Evolutionary conservation across 2,329 filamentous ascomycete genomes (phyloP).

Genomic region (Venturiaceae sp.): DNA sequence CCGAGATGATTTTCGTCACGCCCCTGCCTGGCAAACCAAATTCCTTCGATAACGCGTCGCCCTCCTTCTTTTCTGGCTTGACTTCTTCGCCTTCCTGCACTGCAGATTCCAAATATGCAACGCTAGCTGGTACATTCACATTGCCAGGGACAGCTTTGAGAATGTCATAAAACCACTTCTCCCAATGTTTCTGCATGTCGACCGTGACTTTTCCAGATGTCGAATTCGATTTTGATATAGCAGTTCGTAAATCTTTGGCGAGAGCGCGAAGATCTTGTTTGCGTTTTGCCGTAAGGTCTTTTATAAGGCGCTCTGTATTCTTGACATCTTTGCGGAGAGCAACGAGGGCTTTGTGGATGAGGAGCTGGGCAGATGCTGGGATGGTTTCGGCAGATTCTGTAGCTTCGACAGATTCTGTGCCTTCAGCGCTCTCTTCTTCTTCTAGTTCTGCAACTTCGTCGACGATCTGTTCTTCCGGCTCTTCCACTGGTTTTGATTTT

Average conservation of each 20-base stretch:
- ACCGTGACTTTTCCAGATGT: neutral
- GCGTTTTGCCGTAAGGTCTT: slow-evolving; percentile 55
- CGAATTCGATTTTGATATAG: neutral
- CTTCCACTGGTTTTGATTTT: neutral
- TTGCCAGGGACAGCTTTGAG: neutral
- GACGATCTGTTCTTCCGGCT: neutral
- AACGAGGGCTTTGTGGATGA: slow-evolving; percentile 45
- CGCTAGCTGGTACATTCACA: neutral
- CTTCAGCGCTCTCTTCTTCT: slow-evolving; percentile 15
- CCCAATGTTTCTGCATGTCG: neutral
- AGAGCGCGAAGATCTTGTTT: slow-evolving; percentile 71
- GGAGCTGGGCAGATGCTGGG: slow-evolving; percentile 17
- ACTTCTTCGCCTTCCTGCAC: neutral
- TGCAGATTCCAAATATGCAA: neutral
- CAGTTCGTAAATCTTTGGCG: slow-evolving; percentile 30
- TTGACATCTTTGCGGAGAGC: slow-evolving; percentile 40
- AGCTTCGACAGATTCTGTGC: slow-evolving; percentile 11
- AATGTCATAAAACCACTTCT: neutral
- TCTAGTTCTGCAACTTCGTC: slow-evolving; percentile 1
- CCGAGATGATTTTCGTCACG: too few relatives aligned
- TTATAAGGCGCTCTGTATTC: slow-evolving; percentile 45
- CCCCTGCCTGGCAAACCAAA: neutral
- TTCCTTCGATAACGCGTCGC: neutral
- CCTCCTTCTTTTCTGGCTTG: neutral
- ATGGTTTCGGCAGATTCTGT: slow-evolving; percentile 11